A percentile compares a stretch with the other conserved stretches of the same genome.
phyloP scores from a whole-genome alignment of 345 rosid species.

The Excoecaria agallocha region DNA sequence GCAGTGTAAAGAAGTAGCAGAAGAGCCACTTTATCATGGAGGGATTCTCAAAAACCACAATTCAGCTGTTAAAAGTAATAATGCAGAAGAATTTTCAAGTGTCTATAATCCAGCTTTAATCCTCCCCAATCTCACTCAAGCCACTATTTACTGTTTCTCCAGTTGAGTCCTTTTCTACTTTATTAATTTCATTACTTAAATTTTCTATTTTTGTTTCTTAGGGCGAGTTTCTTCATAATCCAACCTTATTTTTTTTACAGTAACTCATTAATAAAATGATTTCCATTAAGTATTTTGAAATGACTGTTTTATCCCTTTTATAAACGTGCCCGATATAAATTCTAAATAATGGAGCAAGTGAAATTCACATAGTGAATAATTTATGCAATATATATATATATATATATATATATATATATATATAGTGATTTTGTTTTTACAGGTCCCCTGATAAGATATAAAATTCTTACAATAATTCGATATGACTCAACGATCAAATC shows the following conservation, averaged over 20 bases:
- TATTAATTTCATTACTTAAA: neutral
- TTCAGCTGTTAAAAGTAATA: neutral
- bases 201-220: neutral
- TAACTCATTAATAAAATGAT: too few relatives aligned
- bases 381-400: too few relatives aligned
- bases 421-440: too few relatives aligned
- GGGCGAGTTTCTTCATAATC: neutral
- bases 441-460: too few relatives aligned
- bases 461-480: too few relatives aligned
- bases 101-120: constrained; percentile 47
- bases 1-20: constrained; percentile 68
- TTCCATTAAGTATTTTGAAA: too few relatives aligned
- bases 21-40: constrained; percentile 65
- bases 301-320: too few relatives aligned
- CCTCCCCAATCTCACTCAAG: constrained; percentile 48
- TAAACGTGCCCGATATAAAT: too few relatives aligned
- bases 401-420: too few relatives aligned
- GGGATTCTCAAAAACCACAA: constrained; percentile 52
- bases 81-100: neutral
- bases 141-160: constrained; percentile 67
- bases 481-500: too few relatives aligned
- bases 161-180: constrained; percentile 35
- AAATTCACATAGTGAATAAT: too few relatives aligned
- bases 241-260: neutral
- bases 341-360: too few relatives aligned